Evolutionary conservation across 2,329 filamentous ascomycete species (phyloP).

Genomic region (Coniochaeta pulveracea): DNA sequence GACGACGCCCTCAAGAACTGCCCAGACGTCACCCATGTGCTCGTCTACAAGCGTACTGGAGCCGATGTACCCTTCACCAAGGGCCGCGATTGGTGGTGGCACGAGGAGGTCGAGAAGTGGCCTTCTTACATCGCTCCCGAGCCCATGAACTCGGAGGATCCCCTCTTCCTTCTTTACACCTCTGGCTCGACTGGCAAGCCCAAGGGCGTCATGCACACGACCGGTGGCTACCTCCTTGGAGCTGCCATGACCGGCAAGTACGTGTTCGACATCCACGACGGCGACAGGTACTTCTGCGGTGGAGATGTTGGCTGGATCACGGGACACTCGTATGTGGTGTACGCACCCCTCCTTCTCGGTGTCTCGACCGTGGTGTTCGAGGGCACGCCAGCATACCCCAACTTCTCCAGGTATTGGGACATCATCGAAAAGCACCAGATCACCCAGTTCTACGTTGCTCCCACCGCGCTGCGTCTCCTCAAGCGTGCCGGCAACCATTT

Average conservation of each 20-base stretch:
- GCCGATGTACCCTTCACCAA: constrained; percentile 83
- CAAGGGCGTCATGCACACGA: constrained; percentile 98
- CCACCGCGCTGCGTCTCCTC: constrained; percentile 81
- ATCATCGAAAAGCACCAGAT: constrained; percentile 92
- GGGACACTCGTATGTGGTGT: constrained; percentile 96
- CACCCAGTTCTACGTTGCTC: constrained; percentile 97
- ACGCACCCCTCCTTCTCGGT: constrained; percentile 85
- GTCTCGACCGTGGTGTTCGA: constrained; percentile 95
- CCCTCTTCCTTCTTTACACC: constrained; percentile 94
- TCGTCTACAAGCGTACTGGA: constrained; percentile 93
- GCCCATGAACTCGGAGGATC: constrained; percentile 85
- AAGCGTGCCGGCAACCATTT: constrained; percentile 94
- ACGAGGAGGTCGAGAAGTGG: constrained; percentile 96
- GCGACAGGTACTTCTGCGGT: constrained; percentile 92
- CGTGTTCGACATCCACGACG: constrained; percentile 94
- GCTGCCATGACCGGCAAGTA: constrained; percentile 94
- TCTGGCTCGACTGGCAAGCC: constrained; percentile 97
- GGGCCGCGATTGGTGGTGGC: constrained; percentile 93
- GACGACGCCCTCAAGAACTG: constrained; percentile 96
- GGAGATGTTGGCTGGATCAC: constrained; percentile 99
- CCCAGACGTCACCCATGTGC: constrained; percentile 70
- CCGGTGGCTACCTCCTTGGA: constrained; percentile 86
- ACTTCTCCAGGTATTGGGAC: constrained; percentile 98
- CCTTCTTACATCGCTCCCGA: constrained; percentile 85
- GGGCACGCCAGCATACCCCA: constrained; percentile 91